These are phyloP conservation scores for Inga oerstediana DNA, from an alignment of 306 rosid species.

Conservation along the genomic window DNA sequence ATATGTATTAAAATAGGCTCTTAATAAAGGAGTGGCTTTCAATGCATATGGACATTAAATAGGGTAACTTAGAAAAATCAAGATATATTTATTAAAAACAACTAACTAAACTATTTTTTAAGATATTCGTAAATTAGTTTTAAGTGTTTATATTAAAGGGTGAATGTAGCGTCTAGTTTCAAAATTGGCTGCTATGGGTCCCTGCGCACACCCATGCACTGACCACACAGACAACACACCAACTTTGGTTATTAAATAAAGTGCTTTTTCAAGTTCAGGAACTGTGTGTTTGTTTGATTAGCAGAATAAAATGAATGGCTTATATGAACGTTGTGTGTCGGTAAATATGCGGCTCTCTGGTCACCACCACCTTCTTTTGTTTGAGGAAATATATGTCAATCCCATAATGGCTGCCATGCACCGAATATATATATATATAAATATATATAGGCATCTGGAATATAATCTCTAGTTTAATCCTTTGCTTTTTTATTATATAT, in stretches of 20 bases:
- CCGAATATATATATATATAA: not conserved
- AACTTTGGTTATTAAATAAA: not conserved
- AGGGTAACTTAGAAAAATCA: no score
- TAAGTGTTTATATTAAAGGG: no score
- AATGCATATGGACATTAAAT: no score
- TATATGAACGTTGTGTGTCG: not conserved
- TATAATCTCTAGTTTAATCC: not conserved
- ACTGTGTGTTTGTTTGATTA: not conserved
- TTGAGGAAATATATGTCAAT: not conserved
- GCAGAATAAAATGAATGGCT: conserved; percentile 19
- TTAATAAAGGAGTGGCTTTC: no score
- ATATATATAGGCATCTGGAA: not conserved
- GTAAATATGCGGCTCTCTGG: not conserved
- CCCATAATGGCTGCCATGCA: conserved; percentile 15
- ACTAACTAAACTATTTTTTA: no score
- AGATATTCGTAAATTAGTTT: no score
- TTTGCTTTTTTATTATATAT: not conserved
- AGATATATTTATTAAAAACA: no score
- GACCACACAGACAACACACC: conserved; percentile 10
- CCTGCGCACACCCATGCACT: not conserved
- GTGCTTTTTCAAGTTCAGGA: conserved; percentile 1
- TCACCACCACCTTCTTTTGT: not conserved
- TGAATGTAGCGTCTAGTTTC: no score
- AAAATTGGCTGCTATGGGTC: not conserved
- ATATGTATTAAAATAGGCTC: no score